Conservation (phyloP, 179 eudicot species). For the Patellifolia procumbens region DNA sequence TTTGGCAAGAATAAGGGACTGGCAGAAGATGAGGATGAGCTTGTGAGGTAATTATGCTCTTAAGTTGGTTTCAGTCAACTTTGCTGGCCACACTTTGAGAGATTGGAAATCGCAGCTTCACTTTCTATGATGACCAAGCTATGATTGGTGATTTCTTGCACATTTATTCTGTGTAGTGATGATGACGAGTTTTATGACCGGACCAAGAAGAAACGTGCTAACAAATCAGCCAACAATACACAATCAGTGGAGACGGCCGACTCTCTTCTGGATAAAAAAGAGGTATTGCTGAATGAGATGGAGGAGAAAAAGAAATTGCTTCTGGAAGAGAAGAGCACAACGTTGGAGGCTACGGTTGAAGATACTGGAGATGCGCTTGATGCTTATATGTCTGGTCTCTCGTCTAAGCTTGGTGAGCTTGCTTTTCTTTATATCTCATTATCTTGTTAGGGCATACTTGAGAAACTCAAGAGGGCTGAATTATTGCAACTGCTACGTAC, state of each 20-base stretch:
- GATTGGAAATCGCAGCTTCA: constrained; percentile 6
- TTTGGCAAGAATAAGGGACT: constrained; percentile 56
- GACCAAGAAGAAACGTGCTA: constrained; percentile 60
- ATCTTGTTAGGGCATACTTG: constrained; percentile 8
- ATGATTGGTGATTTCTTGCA: constrained; percentile 2
- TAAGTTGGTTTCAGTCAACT: neutral
- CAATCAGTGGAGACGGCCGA: constrained; percentile 93
- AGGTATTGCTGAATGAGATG: constrained; percentile 58
- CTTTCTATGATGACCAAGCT: neutral
- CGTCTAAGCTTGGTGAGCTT: constrained; percentile 80
- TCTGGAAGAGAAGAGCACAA: constrained; percentile 57
- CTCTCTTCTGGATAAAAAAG: constrained; percentile 90
- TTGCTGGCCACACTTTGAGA: neutral
- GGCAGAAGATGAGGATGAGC: constrained; percentile 71
- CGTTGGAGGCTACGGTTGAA: constrained; percentile 39
- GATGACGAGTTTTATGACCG: constrained; percentile 98
- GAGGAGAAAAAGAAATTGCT: constrained; percentile 69
- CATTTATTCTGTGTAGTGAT: constrained; percentile 49
- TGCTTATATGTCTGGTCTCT: constrained; percentile 88
- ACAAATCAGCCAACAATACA: constrained; percentile 54
- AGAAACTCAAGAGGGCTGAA: neutral
- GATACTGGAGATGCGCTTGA: constrained; percentile 86
- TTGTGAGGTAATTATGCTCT: constrained; percentile 54
- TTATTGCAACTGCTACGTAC: neutral
- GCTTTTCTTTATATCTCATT: constrained; percentile 12